These are phyloP conservation scores for Fusarium sp. DNA, from an alignment of 2,329 filamentous ascomycete species.

Conservation along the genomic window DNA sequence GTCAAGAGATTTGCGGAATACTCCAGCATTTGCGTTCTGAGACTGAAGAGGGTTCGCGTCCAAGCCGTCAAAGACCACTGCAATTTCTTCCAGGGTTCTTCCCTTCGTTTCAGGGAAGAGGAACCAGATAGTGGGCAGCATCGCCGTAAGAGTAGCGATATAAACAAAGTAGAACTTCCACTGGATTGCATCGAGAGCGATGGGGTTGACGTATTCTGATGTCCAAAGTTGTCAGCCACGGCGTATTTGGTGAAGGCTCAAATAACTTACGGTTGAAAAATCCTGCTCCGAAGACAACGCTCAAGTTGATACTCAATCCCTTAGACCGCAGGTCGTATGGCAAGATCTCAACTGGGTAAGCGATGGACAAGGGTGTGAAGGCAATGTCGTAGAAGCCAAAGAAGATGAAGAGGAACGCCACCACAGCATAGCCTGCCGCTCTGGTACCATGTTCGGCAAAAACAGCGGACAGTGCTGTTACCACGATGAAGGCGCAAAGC, in stretches of 20 bases:
- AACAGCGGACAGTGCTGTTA: conserved; percentile 19
- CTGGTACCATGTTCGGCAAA: conserved; percentile 17
- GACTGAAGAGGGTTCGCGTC: conserved; percentile 3
- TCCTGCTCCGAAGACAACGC: conserved; percentile 19
- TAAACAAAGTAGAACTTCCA: conserved; percentile 40
- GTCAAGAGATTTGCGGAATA: conserved; percentile 20
- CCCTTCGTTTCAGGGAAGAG: conserved; percentile 38
- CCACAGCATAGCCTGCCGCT: conserved; percentile 18
- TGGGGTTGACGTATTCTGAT: conserved; percentile 35
- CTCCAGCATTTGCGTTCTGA: neutral
- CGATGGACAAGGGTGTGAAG: conserved; percentile 16
- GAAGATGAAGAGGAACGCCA: conserved; percentile 31
- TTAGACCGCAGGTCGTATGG: conserved; percentile 27
- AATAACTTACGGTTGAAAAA: conserved; percentile 21
- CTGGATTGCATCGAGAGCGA: conserved; percentile 26
- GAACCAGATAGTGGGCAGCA: conserved; percentile 26
- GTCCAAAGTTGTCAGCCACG: neutral
- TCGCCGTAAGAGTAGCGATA: conserved; percentile 13
- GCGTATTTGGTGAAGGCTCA: rapidly evolving
- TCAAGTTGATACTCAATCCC: conserved; percentile 32
- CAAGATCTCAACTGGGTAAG: conserved; percentile 34
- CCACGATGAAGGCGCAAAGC: conserved; percentile 24
- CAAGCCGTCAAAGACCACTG: conserved; percentile 19
- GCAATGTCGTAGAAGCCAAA: conserved; percentile 39
- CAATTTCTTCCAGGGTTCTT: conserved; percentile 34